These are phyloP conservation scores for Chloris gayana DNA, from an alignment of 176 grass and related monocot species.

Conservation along the genomic window DNA sequence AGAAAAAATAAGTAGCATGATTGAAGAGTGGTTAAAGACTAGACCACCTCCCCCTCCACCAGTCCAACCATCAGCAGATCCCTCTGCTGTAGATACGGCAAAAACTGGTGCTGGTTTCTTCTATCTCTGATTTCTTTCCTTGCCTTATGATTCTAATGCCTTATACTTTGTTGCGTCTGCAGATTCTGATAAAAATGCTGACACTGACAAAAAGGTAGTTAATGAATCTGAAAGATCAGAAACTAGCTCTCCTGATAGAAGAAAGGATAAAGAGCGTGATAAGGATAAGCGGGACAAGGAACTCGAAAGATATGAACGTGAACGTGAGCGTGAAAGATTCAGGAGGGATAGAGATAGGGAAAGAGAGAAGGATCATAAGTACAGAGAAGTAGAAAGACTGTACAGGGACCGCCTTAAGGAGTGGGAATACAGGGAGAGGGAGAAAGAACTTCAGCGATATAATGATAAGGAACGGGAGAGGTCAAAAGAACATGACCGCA, in stretches of 20 bases:
- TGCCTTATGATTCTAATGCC: constrained; percentile 3
- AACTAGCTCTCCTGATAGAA: constrained; percentile 74
- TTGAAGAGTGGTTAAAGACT: constrained; percentile 90
- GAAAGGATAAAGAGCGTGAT: constrained; percentile 73
- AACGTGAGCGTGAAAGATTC: constrained; percentile 78
- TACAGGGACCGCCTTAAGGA: constrained; percentile 83
- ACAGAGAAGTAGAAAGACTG: constrained; percentile 74
- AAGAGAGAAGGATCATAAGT: constrained; percentile 79
- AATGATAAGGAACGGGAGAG: constrained; percentile 82
- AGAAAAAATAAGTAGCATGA: constrained; percentile 74
- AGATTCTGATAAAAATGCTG: constrained; percentile 80
- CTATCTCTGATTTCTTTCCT: constrained; percentile 11
- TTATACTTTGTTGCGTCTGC: constrained; percentile 36
- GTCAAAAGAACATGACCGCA: constrained; percentile 78
- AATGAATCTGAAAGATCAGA: constrained; percentile 71
- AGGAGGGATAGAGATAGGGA: constrained; percentile 92
- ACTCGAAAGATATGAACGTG: constrained; percentile 75
- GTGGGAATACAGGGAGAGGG: constrained; percentile 94
- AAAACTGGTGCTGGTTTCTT: constrained; percentile 59
- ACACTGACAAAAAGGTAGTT: constrained; percentile 57
- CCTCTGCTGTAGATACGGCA: constrained; percentile 52
- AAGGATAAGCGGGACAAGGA: constrained; percentile 77
- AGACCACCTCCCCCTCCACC: constrained; percentile 70
- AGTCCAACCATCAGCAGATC: constrained; percentile 52
- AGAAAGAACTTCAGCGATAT: constrained; percentile 83